Conservation (phyloP, 768 basidiomycete genomes). For the Podaxis sp. region DNA sequence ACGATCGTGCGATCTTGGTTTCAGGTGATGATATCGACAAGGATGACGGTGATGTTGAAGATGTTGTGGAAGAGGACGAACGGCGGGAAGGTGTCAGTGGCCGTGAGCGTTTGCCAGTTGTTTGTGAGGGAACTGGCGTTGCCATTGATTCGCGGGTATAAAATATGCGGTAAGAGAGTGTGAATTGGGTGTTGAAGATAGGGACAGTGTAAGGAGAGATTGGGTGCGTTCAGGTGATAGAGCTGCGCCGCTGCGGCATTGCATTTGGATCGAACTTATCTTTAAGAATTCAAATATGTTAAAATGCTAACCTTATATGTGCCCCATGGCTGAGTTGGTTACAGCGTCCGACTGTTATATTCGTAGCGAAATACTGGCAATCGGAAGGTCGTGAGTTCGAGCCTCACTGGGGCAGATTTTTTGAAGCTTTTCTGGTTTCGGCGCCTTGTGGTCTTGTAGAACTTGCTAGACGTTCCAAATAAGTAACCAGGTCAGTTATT, state of each 20-base stretch:
- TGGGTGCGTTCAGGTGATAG: no score
- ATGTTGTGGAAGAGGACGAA: slow-evolving; percentile 33
- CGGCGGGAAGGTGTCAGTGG: slow-evolving; percentile 35
- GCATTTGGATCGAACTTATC: no score
- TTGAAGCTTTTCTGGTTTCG: slow-evolving; percentile 8
- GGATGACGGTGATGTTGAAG: slow-evolving; percentile 16
- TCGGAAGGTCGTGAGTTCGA: slow-evolving; percentile 73
- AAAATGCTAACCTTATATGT: slow-evolving; percentile 17
- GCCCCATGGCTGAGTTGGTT: slow-evolving; percentile 79
- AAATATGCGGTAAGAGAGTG: not conserved
- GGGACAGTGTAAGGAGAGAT: not conserved
- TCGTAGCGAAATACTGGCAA: slow-evolving; percentile 15
- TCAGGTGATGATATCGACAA: slow-evolving; percentile 14
- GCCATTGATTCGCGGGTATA: not conserved
- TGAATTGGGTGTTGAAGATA: not conserved
- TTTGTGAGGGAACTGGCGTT: slow-evolving; percentile 9
- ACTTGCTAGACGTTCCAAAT: not conserved
- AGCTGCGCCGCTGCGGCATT: no score
- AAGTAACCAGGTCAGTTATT: not conserved
- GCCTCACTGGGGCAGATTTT: slow-evolving; percentile 56
- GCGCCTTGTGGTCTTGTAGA: not conserved
- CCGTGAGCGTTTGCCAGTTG: slow-evolving; percentile 28
- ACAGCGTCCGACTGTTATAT: slow-evolving; percentile 72
- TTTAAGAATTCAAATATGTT: no score
- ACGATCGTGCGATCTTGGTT: slow-evolving; percentile 26